Evolutionary conservation across 208 protist genomes (phyloP), one percentile per base, ranked within the genome.

Genomic region (Zelonia costaricensis): DNA sequence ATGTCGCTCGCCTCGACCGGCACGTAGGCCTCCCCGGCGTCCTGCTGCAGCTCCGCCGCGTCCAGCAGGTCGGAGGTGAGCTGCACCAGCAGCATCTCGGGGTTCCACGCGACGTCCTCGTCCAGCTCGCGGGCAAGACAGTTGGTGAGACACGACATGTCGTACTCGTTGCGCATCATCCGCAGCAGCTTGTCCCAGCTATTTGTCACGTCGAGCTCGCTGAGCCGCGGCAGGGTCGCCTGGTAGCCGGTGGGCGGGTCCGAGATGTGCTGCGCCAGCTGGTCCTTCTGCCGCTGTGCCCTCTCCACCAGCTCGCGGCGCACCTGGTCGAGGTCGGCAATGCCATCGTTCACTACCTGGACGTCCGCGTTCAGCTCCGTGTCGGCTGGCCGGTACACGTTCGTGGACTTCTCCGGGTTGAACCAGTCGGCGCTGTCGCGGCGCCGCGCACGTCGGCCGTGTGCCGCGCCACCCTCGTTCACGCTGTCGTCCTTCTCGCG

Each of bases 11-110:
- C 60, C 31, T 80, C 75, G 9, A 72, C 69, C 54, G 67, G 77
- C 9, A 69, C 63, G 44, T 76, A 76, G 4, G 45, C 44, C 22
- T 59, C 65, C 8, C 58, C 69, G 36, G 68, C 62, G 25, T 58
- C 76, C 9, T 72, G 69, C 45, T 62, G 68, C 28, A 62, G 33
- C 69, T 91, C 81, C 1, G 72, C 78, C 13, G 82, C 84, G 57
- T 95, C 90, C 22, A 82, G 67, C 75, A 96, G 71, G 49, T 93
- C 86, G 2, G 90, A 96, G 20, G 85, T 94, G 39, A 96, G 85
- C 74, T 93, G 87, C 49, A 93, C 86, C 12, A 96, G 75, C 35
- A 96, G 73, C 87, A 93, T 91, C 10, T 96, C 85, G 13, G 90
- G 86, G 56, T 94, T 91, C 87, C 90, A 96, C 62, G 76, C 40